Percentiles rank a stretch among this genome's conserved stretches.
These are phyloP conservation scores for Pezicula carpinea DNA, from an alignment of 2,329 filamentous ascomycete species.

Conservation along the genomic window DNA sequence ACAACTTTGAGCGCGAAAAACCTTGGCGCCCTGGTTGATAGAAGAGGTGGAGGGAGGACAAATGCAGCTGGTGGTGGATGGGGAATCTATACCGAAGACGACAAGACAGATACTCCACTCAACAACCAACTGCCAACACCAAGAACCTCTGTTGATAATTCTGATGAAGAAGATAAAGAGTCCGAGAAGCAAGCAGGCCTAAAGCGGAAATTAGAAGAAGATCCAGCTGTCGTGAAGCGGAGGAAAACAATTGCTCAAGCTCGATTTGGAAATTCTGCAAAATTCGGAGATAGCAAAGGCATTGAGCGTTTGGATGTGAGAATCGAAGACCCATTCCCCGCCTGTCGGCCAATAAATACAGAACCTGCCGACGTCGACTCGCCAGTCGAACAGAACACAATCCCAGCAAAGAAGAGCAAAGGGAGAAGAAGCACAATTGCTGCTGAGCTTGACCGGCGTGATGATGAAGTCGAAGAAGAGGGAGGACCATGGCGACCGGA, in stretches of 20 bases:
- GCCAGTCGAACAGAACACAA: conserved; percentile 15
- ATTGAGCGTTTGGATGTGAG: conserved; percentile 58
- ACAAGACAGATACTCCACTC: conserved; percentile 44
- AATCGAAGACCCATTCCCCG: conserved; percentile 53
- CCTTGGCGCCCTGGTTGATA: conserved; percentile 62
- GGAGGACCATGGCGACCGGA: conserved; percentile 48
- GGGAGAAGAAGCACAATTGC: conserved; percentile 23
- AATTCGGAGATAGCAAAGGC: conserved; percentile 52
- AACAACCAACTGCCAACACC: conserved; percentile 35
- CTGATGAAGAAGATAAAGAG: conserved; percentile 15
- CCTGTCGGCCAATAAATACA: conserved; percentile 11
- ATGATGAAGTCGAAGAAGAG: conserved; percentile 26
- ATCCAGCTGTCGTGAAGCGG: conserved; percentile 46
- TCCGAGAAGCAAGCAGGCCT: conserved; percentile 10
- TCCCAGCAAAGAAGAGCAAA: conserved; percentile 24
- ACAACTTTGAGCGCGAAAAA: conserved; percentile 69
- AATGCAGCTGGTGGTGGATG: conserved; percentile 75
- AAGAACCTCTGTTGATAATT: conserved; percentile 35
- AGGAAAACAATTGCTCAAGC: conserved; percentile 57
- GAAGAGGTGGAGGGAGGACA: conserved; percentile 63
- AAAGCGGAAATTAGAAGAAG: conserved; percentile 24
- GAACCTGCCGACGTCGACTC: conserved; percentile 24
- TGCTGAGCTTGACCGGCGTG: conserved; percentile 18
- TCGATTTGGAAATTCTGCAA: conserved; percentile 63
- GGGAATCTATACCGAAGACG: conserved; percentile 67